A percentile compares a stretch with the other conserved stretches of the same genome.
Evolutionary conservation across 495 filamentous ascomycete species (phyloP).

Genomic region (Penicillium soppii): DNA sequence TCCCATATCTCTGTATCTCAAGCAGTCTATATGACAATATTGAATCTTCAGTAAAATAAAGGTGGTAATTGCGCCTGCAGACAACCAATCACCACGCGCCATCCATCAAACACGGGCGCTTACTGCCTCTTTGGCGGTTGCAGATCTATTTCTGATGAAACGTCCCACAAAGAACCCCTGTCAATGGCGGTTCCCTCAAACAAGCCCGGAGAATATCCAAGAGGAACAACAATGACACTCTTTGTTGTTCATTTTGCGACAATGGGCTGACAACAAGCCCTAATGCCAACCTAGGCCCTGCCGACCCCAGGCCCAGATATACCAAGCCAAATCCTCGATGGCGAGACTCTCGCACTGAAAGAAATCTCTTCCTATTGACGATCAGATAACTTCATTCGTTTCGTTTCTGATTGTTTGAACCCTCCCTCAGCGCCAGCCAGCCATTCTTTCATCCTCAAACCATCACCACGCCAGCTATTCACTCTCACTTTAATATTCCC

Average conservation of each 20-base stretch:
- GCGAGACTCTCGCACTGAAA: neutral
- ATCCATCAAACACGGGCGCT: conserved; percentile 14
- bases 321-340: neutral
- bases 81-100: conserved; percentile 18
- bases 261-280: conserved; percentile 7
- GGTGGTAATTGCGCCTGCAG: neutral
- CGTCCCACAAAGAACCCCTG: conserved; percentile 19
- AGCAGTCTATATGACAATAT: neutral
- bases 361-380: neutral
- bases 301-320: conserved; percentile 1
- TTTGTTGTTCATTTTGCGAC: neutral
- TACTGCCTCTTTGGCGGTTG: conserved; percentile 23
- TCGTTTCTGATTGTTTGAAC: conserved; percentile 2
- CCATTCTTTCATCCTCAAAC: conserved; percentile 15
- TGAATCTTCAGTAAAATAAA: neutral
- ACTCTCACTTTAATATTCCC: neutral
- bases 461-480: conserved; percentile 1
- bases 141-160: conserved; percentile 15
- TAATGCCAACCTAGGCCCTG: neutral
- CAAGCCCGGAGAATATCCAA: neutral
- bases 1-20: too few species aligned
- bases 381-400: conserved; percentile 7
- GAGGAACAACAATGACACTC: neutral
- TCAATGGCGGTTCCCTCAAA: conserved; percentile 6
- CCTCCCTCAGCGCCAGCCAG: neutral